Base-by-base conservation (phyloP, 2,329 filamentous ascomycete species). In the Aspergillus ochraceus region DNA sequence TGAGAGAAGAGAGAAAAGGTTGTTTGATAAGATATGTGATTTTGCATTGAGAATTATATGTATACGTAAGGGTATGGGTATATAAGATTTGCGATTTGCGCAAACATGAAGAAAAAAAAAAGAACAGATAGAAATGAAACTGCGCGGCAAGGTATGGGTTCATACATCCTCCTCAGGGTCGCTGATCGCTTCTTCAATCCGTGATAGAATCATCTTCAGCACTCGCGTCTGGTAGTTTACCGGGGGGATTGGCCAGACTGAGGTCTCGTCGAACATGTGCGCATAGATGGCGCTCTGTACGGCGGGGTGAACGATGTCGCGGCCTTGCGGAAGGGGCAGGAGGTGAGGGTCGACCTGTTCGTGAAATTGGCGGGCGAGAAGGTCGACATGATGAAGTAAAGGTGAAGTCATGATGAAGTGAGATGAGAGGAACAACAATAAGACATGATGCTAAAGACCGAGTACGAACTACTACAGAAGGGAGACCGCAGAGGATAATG, bases 161-260 rank as follows among this genome's bases (percentile, higher is more conserved):
- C 74, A 71, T 89, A 96, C 93, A 88, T 96, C 87, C 82, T 91
- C 83, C 67, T 97, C 90, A 76, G 92, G 93, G 74, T 97, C 87
- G 59, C 86, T 82, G 52, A 96, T 91, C 36, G 89, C 85, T 30
- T 82, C 78, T 74, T 97, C 91, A 55, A 97, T 87, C 58, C 81
- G 84, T 8, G 81, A 77, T 12, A 92, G 79, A 36, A 97, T 81
- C 63, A 86, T 80, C 73, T 96, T 97, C 54, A 97, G 76, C 1
- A 91, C 84, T 60, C 86, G 84, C 17, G 89, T 76, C 65, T 88
- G 86, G 71, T 96, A 96, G 54, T 88, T 80, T 20, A 81, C 78
- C 8, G 90, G 89, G 19, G 90, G 90, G 8, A 84, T 78, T 67
- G 84, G 83, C 53, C 79, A 74, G 52, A 86, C 70, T 1, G 76